phyloP scores from a whole-genome alignment of 352 stramenopile species.

The Phytopythium aichiense region DNA sequence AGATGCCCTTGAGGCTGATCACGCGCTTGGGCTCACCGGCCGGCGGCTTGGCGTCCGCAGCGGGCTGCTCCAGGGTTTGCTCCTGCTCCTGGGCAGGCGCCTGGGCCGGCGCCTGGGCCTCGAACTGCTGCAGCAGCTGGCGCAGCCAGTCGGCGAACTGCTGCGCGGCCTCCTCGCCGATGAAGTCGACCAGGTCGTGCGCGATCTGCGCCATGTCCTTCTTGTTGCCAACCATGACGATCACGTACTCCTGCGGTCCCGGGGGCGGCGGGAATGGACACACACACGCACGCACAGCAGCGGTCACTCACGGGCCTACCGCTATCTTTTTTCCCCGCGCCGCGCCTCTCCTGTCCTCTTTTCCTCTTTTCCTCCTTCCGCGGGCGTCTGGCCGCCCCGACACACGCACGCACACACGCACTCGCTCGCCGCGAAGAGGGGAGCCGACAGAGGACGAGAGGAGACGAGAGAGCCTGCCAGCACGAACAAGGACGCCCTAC shows the following conservation, averaged over 20 bases:
- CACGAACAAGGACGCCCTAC: background rate
- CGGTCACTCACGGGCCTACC: constrained; percentile 8
- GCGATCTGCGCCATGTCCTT: constrained; percentile 84
- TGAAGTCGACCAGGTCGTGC: constrained; percentile 80
- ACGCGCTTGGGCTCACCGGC: constrained; percentile 38
- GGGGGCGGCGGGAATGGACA: constrained; percentile 6
- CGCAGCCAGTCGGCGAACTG: constrained; percentile 74
- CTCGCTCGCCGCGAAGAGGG: background rate
- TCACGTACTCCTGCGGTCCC: constrained; percentile 55
- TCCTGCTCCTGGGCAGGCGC: background rate
- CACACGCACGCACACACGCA: background rate
- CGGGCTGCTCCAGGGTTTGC: background rate
- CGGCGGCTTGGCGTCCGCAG: background rate
- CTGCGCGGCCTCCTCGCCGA: constrained; percentile 71
- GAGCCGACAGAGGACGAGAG: background rate
- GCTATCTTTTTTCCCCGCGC: constrained; percentile 8
- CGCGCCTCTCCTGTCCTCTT: constrained; percentile 17
- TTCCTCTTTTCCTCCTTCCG: background rate
- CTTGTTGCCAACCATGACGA: constrained; percentile 86
- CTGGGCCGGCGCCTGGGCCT: constrained; percentile 17
- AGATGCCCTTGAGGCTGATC: constrained; percentile 54
- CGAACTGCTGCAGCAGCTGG: constrained; percentile 43
- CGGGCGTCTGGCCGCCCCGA: background rate
- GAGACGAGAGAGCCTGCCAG: constrained; percentile 4
- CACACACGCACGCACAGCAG: constrained; percentile 29